phyloP scores from a whole-genome alignment of 2,329 filamentous ascomycete species.

The Arthrobotrys conoides region DNA sequence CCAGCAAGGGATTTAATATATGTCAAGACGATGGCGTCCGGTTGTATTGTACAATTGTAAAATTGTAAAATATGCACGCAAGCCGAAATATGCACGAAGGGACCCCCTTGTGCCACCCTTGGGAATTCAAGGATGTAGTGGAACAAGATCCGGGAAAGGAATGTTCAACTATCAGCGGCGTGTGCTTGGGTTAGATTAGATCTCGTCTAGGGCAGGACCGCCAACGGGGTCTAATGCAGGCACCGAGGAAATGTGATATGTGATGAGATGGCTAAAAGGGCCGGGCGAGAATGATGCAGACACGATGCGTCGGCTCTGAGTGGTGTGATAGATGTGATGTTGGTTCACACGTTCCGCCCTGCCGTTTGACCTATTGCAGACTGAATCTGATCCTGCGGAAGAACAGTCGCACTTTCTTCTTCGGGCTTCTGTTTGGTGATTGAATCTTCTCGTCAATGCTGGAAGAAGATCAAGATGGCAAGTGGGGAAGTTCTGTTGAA shows the following conservation, averaged over 20 bases:
- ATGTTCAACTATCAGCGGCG: conserved; percentile 41
- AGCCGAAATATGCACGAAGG: conserved; percentile 52
- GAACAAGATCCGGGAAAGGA: conserved; percentile 61
- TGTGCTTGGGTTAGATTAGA: conserved; percentile 59
- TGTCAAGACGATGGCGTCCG: conserved; percentile 26
- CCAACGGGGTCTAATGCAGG: conserved; percentile 38
- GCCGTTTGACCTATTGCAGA: conserved; percentile 20
- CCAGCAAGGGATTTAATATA: conserved; percentile 48
- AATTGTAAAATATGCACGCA: conserved; percentile 60
- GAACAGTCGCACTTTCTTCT: conserved; percentile 44
- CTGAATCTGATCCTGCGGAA: conserved; percentile 12
- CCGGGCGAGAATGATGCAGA: conserved; percentile 30
- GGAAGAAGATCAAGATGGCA: conserved; percentile 27
- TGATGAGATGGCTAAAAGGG: conserved; percentile 52
- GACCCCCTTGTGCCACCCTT: conserved; percentile 54
- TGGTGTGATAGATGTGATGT: conserved; percentile 29
- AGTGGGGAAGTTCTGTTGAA: conserved; percentile 31
- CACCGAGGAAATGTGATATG: conserved; percentile 33
- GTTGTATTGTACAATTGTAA: conserved; percentile 18
- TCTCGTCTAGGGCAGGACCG: conserved; percentile 34
- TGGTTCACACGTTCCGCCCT: conserved; percentile 20
- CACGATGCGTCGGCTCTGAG: conserved; percentile 34
- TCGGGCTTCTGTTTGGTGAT: conserved; percentile 30
- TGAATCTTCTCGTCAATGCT: conserved; percentile 31
- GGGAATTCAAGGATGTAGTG: conserved; percentile 56